Conservation (phyloP, 78 protist genomes). For the Guillardia theta region DNA sequence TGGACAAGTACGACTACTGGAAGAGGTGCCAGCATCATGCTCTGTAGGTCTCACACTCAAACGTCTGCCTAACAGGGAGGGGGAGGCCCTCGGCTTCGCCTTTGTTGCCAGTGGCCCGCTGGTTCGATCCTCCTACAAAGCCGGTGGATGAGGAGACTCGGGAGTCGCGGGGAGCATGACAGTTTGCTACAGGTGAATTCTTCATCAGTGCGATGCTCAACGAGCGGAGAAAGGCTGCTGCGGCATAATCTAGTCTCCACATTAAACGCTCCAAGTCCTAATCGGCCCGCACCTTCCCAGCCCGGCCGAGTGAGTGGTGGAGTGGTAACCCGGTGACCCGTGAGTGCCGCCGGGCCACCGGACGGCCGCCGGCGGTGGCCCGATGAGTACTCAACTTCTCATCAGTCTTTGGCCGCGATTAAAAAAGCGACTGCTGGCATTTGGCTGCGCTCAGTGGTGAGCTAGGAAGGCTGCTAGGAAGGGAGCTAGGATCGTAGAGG, state of each 20-base stretch:
- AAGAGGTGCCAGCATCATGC: no score
- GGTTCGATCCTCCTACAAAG: slow-evolving; percentile 38
- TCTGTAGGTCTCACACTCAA: no score
- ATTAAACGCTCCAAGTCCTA: no score
- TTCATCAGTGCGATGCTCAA: slow-evolving; percentile 1
- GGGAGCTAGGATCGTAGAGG: background rate
- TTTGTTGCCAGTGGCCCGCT: slow-evolving; percentile 51
- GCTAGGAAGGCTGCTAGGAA: background rate
- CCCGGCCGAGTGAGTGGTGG: no score
- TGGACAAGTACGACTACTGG: slow-evolving; percentile 39
- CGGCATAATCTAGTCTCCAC: no score
- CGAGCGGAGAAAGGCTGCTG: background rate
- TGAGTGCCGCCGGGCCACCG: no score
- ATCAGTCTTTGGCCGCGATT: no score
- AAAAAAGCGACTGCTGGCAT: background rate
- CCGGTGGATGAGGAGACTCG: background rate
- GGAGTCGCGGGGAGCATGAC: background rate
- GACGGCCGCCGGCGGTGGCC: no score
- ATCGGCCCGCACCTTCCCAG: no score
- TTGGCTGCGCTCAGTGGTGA: background rate
- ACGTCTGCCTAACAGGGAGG: slow-evolving; percentile 18
- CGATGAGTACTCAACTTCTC: no score
- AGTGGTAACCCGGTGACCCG: no score
- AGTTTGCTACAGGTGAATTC: background rate
- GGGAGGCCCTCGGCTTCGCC: slow-evolving; percentile 47